phyloP scores from a whole-genome alignment of 1,284 basidiomycete genomes.

The Cystobasidiaceae sp. region DNA sequence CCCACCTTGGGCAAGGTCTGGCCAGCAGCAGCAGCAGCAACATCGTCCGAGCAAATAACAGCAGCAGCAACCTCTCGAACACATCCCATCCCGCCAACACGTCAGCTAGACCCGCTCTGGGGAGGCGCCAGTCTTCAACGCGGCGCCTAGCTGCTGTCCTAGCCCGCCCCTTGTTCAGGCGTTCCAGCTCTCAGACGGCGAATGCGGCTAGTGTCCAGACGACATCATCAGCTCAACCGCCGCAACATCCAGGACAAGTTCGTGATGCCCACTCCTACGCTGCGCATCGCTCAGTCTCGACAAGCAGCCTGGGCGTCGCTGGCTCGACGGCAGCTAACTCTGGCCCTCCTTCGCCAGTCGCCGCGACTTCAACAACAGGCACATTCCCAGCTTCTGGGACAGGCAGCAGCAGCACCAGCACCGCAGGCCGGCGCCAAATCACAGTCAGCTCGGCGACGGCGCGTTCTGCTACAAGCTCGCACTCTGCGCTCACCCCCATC shows the following conservation, averaged over 20 bases:
- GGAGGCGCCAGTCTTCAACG: conserved; percentile 12
- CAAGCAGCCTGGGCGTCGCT: not conserved
- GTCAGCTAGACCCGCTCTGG: conserved; percentile 3
- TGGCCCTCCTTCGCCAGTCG: conserved; percentile 7
- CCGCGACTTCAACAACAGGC: not conserved
- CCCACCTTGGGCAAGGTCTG: not conserved
- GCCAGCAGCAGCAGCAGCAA: too few species aligned
- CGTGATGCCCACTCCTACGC: too few species aligned
- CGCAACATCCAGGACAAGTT: not conserved
- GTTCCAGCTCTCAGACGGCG: conserved; percentile 18
- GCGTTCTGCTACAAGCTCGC: not conserved
- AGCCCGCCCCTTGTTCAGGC: conserved; percentile 16
- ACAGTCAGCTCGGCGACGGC: conserved; percentile 3
- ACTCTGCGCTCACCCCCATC: not conserved
- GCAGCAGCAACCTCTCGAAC: too few species aligned
- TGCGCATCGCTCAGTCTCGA: too few species aligned
- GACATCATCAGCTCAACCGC: not conserved
- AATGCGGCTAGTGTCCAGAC: not conserved
- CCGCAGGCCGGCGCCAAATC: not conserved
- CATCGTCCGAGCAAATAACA: too few species aligned
- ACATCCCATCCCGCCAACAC: not conserved
- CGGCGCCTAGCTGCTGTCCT: conserved; percentile 7
- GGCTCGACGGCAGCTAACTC: not conserved
- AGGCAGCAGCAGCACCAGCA: not conserved
- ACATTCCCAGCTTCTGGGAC: too few species aligned